Conservation (phyloP, 129 eudicot species). For the Lactuca saligna region DNA sequence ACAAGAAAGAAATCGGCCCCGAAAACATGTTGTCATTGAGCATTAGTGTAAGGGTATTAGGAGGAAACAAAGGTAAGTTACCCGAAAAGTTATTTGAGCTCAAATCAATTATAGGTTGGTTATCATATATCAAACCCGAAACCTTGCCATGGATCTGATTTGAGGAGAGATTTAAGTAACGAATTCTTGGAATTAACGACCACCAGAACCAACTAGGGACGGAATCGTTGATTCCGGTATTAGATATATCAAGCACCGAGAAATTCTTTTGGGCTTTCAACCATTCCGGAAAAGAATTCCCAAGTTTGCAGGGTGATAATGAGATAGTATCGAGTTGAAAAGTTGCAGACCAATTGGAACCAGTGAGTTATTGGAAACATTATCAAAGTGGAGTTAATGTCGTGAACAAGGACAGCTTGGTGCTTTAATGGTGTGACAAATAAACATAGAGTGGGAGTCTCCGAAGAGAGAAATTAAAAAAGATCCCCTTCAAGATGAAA, state of each 20-base stretch:
- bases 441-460: no score
- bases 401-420: no score
- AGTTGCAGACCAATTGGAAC: constrained; percentile 34
- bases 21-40: constrained; percentile 39
- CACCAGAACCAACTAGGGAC: constrained; percentile 50
- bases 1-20: constrained; percentile 34
- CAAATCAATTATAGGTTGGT: constrained; percentile 30
- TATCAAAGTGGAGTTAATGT: no score
- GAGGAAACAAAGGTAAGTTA: constrained; percentile 30
- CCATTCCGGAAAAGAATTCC: constrained; percentile 47
- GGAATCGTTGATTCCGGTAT: constrained; percentile 28
- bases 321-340: constrained; percentile 36
- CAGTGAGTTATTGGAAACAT: no score
- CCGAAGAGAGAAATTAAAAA: no score
- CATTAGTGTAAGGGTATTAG: constrained; percentile 18
- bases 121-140: constrained; percentile 25
- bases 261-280: constrained; percentile 39
- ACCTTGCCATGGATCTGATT: constrained; percentile 39
- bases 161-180: constrained; percentile 37
- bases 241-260: constrained; percentile 27
- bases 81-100: constrained; percentile 41
- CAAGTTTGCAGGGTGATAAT: constrained; percentile 29
- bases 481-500: no score
- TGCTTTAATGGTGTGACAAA: no score
- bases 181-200: constrained; percentile 20